These are phyloP conservation scores for Hanseniaspora lindneri DNA, from an alignment of 805 yeast species.

Conservation along the genomic window DNA sequence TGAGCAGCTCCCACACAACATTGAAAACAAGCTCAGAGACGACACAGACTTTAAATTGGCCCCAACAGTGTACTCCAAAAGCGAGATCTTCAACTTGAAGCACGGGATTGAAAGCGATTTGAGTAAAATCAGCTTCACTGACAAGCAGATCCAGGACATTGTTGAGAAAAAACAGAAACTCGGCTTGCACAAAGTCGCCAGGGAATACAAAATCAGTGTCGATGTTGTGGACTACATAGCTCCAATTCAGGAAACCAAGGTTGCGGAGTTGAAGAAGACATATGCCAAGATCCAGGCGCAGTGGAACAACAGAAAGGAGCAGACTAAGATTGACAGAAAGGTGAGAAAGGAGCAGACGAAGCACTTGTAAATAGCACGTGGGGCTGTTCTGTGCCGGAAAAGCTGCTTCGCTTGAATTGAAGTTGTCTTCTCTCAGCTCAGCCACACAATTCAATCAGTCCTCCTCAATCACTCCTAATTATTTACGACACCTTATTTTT, in stretches of 20 bases:
- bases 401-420: too few relatives aligned
- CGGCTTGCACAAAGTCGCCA: constrained; percentile 34
- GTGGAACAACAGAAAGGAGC: constrained; percentile 35
- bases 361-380: constrained; percentile 26
- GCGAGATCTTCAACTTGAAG: not conserved
- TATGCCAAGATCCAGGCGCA: constrained; percentile 13
- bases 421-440: too few relatives aligned
- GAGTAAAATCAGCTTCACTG: constrained; percentile 38
- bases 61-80: constrained; percentile 28
- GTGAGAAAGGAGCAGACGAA: constrained; percentile 54
- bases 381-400: too few relatives aligned
- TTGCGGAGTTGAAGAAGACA: constrained; percentile 37
- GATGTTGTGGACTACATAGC: constrained; percentile 46
- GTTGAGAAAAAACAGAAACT: constrained; percentile 47
- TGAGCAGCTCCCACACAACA: constrained; percentile 22
- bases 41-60: constrained; percentile 32
- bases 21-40: constrained; percentile 22
- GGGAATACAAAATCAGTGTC: constrained; percentile 43
- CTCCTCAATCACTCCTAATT: too few relatives aligned
- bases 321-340: constrained; percentile 44
- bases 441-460: too few relatives aligned
- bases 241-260: constrained; percentile 32
- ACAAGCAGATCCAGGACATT: constrained; percentile 48
- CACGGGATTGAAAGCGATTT: not conserved
- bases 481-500: too few relatives aligned